phyloP scores from a whole-genome alignment of 1,284 basidiomycete genomes.

The Mycena sp. region DNA sequence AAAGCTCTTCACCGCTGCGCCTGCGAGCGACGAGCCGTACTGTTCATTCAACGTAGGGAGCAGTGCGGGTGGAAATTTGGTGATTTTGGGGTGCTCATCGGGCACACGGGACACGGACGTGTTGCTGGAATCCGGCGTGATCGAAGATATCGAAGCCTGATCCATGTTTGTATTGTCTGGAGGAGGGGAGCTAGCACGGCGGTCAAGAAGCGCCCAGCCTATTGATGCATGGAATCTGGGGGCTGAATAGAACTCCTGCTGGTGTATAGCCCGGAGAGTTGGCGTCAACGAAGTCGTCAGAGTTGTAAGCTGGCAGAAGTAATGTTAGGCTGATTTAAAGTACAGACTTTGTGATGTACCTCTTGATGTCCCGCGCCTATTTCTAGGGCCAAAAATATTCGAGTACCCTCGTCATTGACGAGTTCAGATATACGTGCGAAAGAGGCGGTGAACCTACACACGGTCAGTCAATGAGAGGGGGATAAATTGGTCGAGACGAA shows the following conservation, averaged over 20 bases:
- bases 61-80: slow-evolving; percentile 60
- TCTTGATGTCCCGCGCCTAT: slow-evolving; percentile 81
- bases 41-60: slow-evolving; percentile 60
- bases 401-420: slow-evolving; percentile 82
- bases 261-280: slow-evolving; percentile 65
- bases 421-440: slow-evolving; percentile 78
- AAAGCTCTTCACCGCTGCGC: slow-evolving; percentile 59
- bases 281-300: slow-evolving; percentile 66
- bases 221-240: slow-evolving; percentile 87
- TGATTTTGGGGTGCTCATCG: slow-evolving; percentile 58
- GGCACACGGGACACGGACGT: slow-evolving; percentile 24
- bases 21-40: slow-evolving; percentile 55
- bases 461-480: slow-evolving; percentile 21
- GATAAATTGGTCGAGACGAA: slow-evolving; percentile 41
- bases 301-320: slow-evolving; percentile 58
- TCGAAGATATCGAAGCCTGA: slow-evolving; percentile 22
- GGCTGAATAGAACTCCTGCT: slow-evolving; percentile 77
- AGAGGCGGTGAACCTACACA: slow-evolving; percentile 72
- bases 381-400: slow-evolving; percentile 80
- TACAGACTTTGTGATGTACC: slow-evolving; percentile 50
- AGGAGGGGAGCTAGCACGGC: slow-evolving; percentile 17
- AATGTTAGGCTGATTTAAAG: slow-evolving; percentile 8
- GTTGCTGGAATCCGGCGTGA: slow-evolving; percentile 26
- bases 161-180: slow-evolving; percentile 7
- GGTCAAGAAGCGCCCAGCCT: slow-evolving; percentile 77